A percentile compares a stretch with the other conserved stretches of the same genome.
These are phyloP conservation scores for Parietaria judaica DNA, from an alignment of 306 rosid genomes.

Conservation along the genomic window DNA sequence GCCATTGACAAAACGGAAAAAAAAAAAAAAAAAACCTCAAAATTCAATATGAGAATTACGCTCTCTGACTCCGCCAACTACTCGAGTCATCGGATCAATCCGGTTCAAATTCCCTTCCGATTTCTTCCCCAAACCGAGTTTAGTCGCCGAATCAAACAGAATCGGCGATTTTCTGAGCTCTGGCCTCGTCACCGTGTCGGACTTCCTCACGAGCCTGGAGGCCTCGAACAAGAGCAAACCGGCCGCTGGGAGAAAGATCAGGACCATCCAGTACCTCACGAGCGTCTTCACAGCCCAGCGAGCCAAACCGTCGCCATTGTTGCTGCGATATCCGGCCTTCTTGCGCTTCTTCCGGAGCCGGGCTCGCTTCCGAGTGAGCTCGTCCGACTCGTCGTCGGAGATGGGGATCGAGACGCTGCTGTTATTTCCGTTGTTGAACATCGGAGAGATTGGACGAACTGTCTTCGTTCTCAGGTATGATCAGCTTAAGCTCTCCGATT, in stretches of 20 bases:
- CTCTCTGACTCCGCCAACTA: slow-evolving; percentile 62
- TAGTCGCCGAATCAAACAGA: slow-evolving; percentile 5
- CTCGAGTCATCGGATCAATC: slow-evolving; percentile 61
- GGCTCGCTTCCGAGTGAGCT: slow-evolving; percentile 61
- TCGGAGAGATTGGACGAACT: slow-evolving; percentile 14
- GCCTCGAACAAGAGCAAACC: slow-evolving; percentile 56
- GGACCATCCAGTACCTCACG: slow-evolving; percentile 54
- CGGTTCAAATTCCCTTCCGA: slow-evolving; percentile 59
- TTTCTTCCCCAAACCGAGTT: slow-evolving; percentile 24
- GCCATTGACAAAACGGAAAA: background rate
- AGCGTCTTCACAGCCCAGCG: slow-evolving; percentile 37
- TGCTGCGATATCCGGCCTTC: slow-evolving; percentile 38
- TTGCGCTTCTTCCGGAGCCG: slow-evolving; percentile 71
- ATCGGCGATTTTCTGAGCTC: slow-evolving; percentile 5
- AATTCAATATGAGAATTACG: slow-evolving; percentile 41
- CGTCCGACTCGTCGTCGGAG: slow-evolving; percentile 75
- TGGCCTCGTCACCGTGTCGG: slow-evolving; percentile 17
- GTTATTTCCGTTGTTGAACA: slow-evolving; percentile 39
- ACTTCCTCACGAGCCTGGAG: slow-evolving; percentile 37
- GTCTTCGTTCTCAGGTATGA: background rate
- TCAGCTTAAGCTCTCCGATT: background rate
- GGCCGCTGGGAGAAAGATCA: slow-evolving; percentile 45
- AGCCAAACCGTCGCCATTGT: slow-evolving; percentile 27
- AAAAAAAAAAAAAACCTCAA: background rate
- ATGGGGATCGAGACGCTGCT: slow-evolving; percentile 47